Evolutionary conservation across 2,329 filamentous ascomycete genomes (phyloP).

Genomic region (Pseudogymnoascus sp.): DNA sequence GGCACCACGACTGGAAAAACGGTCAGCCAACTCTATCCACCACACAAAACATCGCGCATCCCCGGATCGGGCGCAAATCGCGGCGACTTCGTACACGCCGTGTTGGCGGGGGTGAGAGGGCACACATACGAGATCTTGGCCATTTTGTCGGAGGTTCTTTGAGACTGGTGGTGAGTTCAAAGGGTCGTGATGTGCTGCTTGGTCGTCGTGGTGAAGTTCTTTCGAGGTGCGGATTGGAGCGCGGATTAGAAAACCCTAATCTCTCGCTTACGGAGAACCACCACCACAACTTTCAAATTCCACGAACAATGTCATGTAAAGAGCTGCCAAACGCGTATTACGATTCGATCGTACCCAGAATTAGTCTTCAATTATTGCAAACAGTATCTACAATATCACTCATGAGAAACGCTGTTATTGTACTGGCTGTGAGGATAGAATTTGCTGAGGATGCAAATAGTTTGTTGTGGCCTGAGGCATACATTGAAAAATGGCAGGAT

Average conservation of each 20-base stretch:
- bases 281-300: slow-evolving; percentile 12
- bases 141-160: slow-evolving; percentile 45
- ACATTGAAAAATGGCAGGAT: background rate
- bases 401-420: background rate
- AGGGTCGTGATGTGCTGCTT: slow-evolving; percentile 23
- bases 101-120: slow-evolving; percentile 15
- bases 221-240: slow-evolving; percentile 17
- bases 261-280: slow-evolving; percentile 23
- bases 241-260: slow-evolving; percentile 24
- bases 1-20: slow-evolving; percentile 61
- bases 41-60: slow-evolving; percentile 6
- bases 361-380: background rate
- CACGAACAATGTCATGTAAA: background rate
- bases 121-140: slow-evolving; percentile 53
- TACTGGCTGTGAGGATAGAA: background rate
- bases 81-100: background rate
- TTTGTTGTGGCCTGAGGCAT: background rate
- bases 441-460: background rate
- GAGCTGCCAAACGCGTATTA: background rate
- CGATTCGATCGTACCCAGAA: background rate
- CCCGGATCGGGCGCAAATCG: slow-evolving; percentile 7
- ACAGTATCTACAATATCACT: background rate
- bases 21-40: slow-evolving; percentile 1
- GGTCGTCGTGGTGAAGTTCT: slow-evolving; percentile 17
- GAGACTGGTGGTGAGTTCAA: slow-evolving; percentile 21